Conservation (phyloP, 2,329 filamentous ascomycete genomes). For the Epichloe typhina region DNA sequence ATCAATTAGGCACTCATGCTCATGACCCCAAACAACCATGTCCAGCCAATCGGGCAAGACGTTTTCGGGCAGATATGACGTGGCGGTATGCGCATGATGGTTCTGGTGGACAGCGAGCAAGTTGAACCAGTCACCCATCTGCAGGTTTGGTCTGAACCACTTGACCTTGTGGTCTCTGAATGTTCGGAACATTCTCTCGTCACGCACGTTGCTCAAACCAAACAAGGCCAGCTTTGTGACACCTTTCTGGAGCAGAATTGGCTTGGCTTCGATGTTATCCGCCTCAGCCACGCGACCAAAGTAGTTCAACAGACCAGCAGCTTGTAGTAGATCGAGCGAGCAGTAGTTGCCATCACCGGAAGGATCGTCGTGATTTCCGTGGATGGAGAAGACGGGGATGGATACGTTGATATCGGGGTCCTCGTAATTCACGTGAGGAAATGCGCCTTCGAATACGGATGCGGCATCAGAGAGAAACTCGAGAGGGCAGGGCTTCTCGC, state of each 20-base stretch:
- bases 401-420: constrained; percentile 94
- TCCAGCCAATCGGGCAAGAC: constrained; percentile 87
- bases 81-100: constrained; percentile 81
- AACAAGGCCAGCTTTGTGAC: constrained; percentile 85
- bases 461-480: constrained; percentile 89
- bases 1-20: constrained; percentile 90
- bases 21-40: constrained; percentile 90
- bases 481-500: constrained; percentile 88
- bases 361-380: constrained; percentile 96
- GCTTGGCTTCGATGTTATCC: constrained; percentile 87
- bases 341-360: constrained; percentile 92
- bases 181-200: constrained; percentile 86
- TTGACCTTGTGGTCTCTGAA: constrained; percentile 89
- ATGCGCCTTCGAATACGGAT: constrained; percentile 79
- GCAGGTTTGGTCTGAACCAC: constrained; percentile 72
- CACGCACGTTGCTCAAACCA: constrained; percentile 88
- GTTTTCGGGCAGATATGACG: constrained; percentile 86
- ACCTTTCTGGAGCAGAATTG: constrained; percentile 86
- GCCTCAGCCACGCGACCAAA: constrained; percentile 85
- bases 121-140: constrained; percentile 89
- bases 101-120: constrained; percentile 93
- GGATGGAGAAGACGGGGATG: constrained; percentile 95
- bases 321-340: constrained; percentile 79
- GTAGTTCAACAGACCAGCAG: constrained; percentile 88
- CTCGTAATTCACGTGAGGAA: constrained; percentile 94